Base-by-base conservation (phyloP, 805 yeast genomes). In the Tetrapisispora fleetii region DNA sequence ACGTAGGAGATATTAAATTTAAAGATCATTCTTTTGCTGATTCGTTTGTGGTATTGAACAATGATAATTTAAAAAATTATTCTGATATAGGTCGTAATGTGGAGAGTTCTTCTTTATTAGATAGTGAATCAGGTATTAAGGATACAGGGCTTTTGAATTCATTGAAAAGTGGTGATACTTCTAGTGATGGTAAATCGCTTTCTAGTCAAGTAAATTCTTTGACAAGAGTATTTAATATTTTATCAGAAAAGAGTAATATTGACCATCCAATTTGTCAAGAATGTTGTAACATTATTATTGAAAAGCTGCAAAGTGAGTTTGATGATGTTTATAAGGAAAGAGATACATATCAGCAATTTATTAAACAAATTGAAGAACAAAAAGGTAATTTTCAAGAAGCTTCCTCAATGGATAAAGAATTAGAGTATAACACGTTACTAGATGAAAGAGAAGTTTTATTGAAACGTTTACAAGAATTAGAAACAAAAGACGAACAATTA, bases 241-340 rank as follows among this genome's bases (percentile, higher is more conserved):
- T 91, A 6, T 82, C 93, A 0, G 71, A 77, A 5, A 82, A 84
- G 52, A 81, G 83, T 46, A 88, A 83, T 51, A 74, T 91, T 16
- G 95, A 87, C 53, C 81, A 80, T 58, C 99, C 99, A 0, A 79
- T 93, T 16, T 91, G 98, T 57, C 74, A 74, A 22, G 97, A 90
- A 40, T 93, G 99, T 64, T 84, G 93, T 7, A 78, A 75, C 40
- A 62, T 74, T 19, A 65, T 91, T 24, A 70, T 84, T 11, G 80
- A 77, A 10, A 81, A 81, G 49, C 72, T 88, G 63, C 83, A 81
- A 57, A 63, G 69, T 13, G 81, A 81, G 55, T 85, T 85, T 62
- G 91, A 85, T 51, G 85, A 79, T 48, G 76, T 82, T 5, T 77
- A 83, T 18, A 75, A 74, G 52, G 96, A 91, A 57, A 80, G 91